Conservation (phyloP, 2,329 filamentous ascomycete genomes). For the Colletotrichum liaoningense region DNA sequence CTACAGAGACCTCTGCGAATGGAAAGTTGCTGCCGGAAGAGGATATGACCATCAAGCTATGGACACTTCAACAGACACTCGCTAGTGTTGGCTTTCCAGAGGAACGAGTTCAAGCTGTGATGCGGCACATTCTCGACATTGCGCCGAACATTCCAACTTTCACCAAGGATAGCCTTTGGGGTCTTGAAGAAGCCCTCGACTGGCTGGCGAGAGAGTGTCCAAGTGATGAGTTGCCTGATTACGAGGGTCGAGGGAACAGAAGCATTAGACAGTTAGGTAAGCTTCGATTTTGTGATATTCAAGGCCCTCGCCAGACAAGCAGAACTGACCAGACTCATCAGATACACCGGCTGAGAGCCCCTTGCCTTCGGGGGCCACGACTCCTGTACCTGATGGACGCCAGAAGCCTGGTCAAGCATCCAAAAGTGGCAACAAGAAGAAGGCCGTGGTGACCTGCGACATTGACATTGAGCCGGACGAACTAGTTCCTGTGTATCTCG, state of each 20-base stretch:
- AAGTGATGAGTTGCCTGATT: constrained; percentile 76
- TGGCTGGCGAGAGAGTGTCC: constrained; percentile 87
- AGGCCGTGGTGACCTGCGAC: constrained; percentile 64
- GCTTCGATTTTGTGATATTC: neutral
- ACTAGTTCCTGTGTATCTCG: constrained; percentile 80
- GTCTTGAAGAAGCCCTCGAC: constrained; percentile 87
- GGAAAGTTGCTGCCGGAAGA: constrained; percentile 77
- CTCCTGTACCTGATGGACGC: constrained; percentile 52
- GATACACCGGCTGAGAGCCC: constrained; percentile 64
- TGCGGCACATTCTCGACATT: constrained; percentile 76
- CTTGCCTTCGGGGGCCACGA: constrained; percentile 60
- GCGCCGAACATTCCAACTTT: constrained; percentile 69
- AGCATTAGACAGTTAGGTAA: constrained; percentile 50
- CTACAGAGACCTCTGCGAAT: constrained; percentile 51
- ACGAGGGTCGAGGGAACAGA: constrained; percentile 64
- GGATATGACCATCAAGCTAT: constrained; percentile 81
- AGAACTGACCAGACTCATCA: constrained; percentile 37
- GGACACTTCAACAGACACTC: constrained; percentile 84
- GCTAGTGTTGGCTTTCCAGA: constrained; percentile 75
- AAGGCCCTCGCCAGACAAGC: neutral
- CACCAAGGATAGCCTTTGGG: constrained; percentile 79
- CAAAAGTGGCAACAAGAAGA: constrained; percentile 50
- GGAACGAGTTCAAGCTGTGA: constrained; percentile 69
- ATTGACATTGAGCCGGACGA: constrained; percentile 81
- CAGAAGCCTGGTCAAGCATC: constrained; percentile 18